Base-by-base conservation (phyloP, 768 basidiomycete species). In the Leccinum uliginosum region DNA sequence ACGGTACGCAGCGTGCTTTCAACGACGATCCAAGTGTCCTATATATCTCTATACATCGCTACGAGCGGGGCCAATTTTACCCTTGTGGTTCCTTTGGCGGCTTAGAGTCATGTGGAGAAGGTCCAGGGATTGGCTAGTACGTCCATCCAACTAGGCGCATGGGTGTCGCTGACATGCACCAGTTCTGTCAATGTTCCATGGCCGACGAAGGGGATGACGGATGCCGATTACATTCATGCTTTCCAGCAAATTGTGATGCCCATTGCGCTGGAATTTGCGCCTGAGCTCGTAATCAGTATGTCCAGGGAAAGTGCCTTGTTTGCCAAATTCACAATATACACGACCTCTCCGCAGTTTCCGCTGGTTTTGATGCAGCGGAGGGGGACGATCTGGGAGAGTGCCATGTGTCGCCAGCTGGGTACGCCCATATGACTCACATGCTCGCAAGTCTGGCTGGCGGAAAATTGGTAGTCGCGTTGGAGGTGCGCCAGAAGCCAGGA, bases 361-460 rank as follows among this genome's bases (percentile, higher is more conserved):
- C 97, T 17, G 97, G 97, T 3, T 99, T 98, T 67, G 97, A 99
- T 66, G 97, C 97, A 9, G 97, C 97, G 1, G 82, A 80, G 27
- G 97, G 97, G 4, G 97, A 99, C 65, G 84, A 86, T 35, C 80
- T 99, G 4, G 97, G 97, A 34, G 89, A 88, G 73, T 98, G 95
- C 65, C 78, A 85, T 62, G 95, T 99, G 58, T 82, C 91, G 5
- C 97, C 97, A 1, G 82, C 85, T 17, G 97, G 95, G 5, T 99
- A 93, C 70, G 93, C 93, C 0, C 97, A 98, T 65, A 98, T 99
- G 95, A 97, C 97, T 6, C 91, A 98, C 67, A 96, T 99, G 93
- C 79, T 99, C 9, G 83, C 86, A 40, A 84, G 88, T 21, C 78
- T 99, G 17, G 96, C 96, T 23, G 82, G 83, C 8, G 97, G 97